Percentiles rank a stretch among this genome's conserved stretches.
phyloP scores from a whole-genome alignment of 345 rosid species.

The Clausena lansium region DNA sequence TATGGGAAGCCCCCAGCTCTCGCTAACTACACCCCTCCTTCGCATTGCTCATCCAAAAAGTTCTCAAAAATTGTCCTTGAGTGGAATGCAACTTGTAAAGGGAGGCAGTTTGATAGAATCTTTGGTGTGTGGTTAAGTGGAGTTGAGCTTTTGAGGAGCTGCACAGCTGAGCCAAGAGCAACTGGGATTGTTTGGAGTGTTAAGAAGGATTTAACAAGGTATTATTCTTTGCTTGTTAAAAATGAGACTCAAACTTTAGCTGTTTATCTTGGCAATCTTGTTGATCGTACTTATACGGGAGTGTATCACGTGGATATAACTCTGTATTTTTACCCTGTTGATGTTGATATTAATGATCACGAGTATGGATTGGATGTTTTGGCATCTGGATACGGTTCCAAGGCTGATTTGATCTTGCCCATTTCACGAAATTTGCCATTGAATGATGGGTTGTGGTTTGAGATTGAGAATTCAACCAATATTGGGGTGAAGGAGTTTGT shows the following conservation, averaged over 20 bases:
- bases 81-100: conserved; percentile 73
- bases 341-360: conserved; percentile 11
- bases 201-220: conserved; percentile 77
- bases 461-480: conserved; percentile 50
- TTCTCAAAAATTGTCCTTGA: conserved; percentile 78
- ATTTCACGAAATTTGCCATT: conserved; percentile 59
- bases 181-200: conserved; percentile 80
- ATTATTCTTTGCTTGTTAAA: conserved; percentile 60
- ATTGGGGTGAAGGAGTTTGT: conserved; percentile 43
- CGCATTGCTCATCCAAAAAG: conserved; percentile 42
- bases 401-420: conserved; percentile 78
- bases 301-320: conserved; percentile 69
- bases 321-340: conserved; percentile 60
- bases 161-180: conserved; percentile 82
- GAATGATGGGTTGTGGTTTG: conserved; percentile 90
- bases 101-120: conserved; percentile 82
- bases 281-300: conserved; percentile 70
- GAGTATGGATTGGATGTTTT: conserved; percentile 6
- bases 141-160: conserved; percentile 89
- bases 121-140: conserved; percentile 90
- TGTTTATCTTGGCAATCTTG: conserved; percentile 64
- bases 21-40: conserved; percentile 65
- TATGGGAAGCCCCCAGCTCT: conserved; percentile 66
- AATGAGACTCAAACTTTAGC: conserved; percentile 55
- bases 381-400: conserved; percentile 32